phyloP scores from a whole-genome alignment of 305 asterid genomes.

The Fraxinus sp. region DNA sequence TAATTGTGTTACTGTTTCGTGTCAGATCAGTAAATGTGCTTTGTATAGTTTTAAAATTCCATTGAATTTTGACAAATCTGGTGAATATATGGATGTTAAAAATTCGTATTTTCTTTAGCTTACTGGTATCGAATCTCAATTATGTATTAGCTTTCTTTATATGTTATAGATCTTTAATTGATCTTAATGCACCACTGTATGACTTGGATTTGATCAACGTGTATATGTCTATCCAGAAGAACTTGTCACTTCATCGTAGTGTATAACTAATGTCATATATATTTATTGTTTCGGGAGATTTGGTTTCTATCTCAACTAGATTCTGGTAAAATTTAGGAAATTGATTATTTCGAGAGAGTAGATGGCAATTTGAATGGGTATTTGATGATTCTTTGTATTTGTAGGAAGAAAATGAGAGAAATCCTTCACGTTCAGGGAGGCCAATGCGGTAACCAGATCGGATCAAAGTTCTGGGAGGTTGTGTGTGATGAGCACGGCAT shows the following conservation, averaged over 20 bases:
- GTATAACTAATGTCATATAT: neutral
- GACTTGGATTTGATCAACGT: neutral
- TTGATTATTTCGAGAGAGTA: neutral
- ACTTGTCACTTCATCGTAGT: neutral
- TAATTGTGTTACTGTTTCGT: neutral
- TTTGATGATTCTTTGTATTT: neutral
- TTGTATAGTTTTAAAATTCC: neutral
- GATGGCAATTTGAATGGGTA: neutral
- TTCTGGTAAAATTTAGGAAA: neutral
- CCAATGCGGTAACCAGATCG: constrained; percentile 20
- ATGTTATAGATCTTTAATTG: neutral
- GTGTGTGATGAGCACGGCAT: constrained; percentile 31
- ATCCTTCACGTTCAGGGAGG: constrained; percentile 26
- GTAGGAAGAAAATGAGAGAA: constrained; percentile 9
- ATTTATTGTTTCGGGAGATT: neutral
- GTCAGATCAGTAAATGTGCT: neutral
- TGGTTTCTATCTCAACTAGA: neutral
- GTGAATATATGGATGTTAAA: neutral
- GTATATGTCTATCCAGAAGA: neutral
- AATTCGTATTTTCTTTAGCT: neutral
- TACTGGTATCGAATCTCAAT: neutral
- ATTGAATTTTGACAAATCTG: neutral
- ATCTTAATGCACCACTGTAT: neutral
- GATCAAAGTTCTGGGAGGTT: constrained; percentile 24
- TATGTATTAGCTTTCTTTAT: neutral